Conservation (phyloP, 2,329 filamentous ascomycete species). For the Ceratocystis papillata region DNA sequence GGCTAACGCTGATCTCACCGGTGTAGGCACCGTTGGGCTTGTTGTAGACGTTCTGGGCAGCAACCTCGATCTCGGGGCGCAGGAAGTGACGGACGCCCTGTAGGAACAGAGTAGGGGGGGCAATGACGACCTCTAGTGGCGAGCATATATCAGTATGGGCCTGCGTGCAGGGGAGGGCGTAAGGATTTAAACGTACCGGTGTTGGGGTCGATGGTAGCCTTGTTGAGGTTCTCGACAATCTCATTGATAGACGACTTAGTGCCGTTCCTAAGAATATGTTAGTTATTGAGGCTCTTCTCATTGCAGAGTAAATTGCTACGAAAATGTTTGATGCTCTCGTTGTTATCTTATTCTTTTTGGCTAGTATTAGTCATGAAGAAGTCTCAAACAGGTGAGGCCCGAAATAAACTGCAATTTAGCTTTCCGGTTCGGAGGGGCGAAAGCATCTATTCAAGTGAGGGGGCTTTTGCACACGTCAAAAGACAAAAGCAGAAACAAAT, state of each 20-base stretch:
- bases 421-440: constrained; percentile 15
- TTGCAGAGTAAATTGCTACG: neutral
- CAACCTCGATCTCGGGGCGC: constrained; percentile 66
- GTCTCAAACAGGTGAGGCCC: neutral
- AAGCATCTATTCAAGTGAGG: constrained; percentile 16
- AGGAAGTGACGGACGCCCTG: constrained; percentile 71
- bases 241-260: constrained; percentile 77
- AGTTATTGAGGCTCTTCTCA: neutral
- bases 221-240: constrained; percentile 83
- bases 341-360: neutral
- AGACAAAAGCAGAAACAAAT: constrained; percentile 19
- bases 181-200: constrained; percentile 16
- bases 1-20: constrained; percentile 84
- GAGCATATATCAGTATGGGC: neutral
- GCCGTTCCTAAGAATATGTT: constrained; percentile 62
- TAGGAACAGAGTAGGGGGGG: constrained; percentile 85
- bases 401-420: constrained; percentile 25
- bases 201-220: constrained; percentile 60
- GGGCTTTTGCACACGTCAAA: neutral
- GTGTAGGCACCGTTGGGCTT: constrained; percentile 96
- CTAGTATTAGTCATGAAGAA: neutral
- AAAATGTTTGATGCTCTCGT: neutral
- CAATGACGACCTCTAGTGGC: constrained; percentile 75
- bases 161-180: neutral
- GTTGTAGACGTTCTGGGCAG: constrained; percentile 95